These are phyloP conservation scores for Diaporthe sp. DNA, from an alignment of 2,329 filamentous ascomycete genomes.

Conservation along the genomic window DNA sequence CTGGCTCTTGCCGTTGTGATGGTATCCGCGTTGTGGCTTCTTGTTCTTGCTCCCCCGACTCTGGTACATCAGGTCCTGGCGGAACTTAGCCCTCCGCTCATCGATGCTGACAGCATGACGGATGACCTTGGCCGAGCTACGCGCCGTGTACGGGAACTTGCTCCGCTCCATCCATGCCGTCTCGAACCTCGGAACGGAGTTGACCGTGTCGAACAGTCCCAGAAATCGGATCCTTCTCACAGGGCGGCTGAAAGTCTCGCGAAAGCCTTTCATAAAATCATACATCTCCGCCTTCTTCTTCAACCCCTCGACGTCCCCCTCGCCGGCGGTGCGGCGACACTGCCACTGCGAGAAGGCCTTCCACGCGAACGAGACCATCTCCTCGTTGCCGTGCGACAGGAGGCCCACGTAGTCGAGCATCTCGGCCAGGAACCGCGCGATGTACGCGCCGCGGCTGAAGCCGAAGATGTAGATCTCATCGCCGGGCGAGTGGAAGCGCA, in stretches of 20 bases:
- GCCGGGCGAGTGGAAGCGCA: conserved; percentile 77
- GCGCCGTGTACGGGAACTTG: conserved; percentile 78
- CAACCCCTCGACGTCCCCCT: conserved; percentile 58
- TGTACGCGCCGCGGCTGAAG: conserved; percentile 80
- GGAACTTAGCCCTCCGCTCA: conserved; percentile 78
- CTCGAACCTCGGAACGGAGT: conserved; percentile 84
- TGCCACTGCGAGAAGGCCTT: conserved; percentile 84
- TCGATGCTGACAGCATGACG: conserved; percentile 80
- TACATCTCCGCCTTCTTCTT: conserved; percentile 74
- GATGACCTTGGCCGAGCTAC: conserved; percentile 71
- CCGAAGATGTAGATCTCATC: conserved; percentile 81
- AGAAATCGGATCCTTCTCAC: conserved; percentile 81
- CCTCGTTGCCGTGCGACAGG: conserved; percentile 85
- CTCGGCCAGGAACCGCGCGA: conserved; percentile 82
- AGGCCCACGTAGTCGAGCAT: conserved; percentile 89
- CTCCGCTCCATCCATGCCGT: conserved; percentile 82
- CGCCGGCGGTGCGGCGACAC: conserved; percentile 62
- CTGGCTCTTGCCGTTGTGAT: conserved; percentile 22
- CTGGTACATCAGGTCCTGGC: conserved; percentile 77
- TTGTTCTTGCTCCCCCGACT: conserved; percentile 44
- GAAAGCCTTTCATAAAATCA: conserved; percentile 82
- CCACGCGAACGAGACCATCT: conserved; percentile 88
- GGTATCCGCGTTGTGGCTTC: conserved; percentile 34
- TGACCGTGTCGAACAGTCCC: conserved; percentile 86
- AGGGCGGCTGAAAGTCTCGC: conserved; percentile 84